Percentiles rank a stretch among this genome's conserved stretches.
Evolutionary conservation across 805 yeast species (phyloP).

Genomic region (Cephaloascus albidus): DNA sequence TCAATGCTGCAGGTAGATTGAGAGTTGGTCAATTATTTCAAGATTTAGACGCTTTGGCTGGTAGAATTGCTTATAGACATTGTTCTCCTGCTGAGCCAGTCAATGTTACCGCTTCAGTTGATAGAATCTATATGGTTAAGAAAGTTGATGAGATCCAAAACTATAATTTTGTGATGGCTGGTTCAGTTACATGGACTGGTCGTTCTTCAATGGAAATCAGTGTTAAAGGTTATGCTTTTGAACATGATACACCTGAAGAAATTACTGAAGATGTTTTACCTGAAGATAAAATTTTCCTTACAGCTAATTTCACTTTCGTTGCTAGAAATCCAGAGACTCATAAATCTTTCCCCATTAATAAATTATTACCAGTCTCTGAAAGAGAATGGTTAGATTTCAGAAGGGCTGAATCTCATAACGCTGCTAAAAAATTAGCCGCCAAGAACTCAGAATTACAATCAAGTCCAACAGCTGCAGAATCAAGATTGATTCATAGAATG

Average conservation of each 20-base stretch:
- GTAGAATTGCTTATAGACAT: slow-evolving; percentile 86
- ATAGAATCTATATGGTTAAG: slow-evolving; percentile 79
- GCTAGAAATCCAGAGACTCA: slow-evolving; percentile 94
- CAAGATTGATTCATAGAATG: slow-evolving; percentile 64
- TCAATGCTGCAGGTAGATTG: slow-evolving; percentile 84
- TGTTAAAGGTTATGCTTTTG: slow-evolving; percentile 77
- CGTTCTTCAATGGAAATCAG: slow-evolving; percentile 92
- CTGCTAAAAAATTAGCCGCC: slow-evolving; percentile 75
- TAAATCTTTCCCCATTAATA: slow-evolving; percentile 78
- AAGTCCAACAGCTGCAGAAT: slow-evolving; percentile 62
- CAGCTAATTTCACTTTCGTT: slow-evolving; percentile 91
- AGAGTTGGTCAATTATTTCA: slow-evolving; percentile 91
- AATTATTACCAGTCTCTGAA: slow-evolving; percentile 65
- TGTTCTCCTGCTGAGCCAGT: slow-evolving; percentile 95
- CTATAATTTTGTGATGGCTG: slow-evolving; percentile 75
- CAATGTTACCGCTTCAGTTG: slow-evolving; percentile 92
- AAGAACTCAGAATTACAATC: slow-evolving; percentile 47
- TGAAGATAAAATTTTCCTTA: slow-evolving; percentile 63
- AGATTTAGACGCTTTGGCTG: slow-evolving; percentile 90
- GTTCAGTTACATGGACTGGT: slow-evolving; percentile 94
- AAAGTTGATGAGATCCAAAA: slow-evolving; percentile 70
- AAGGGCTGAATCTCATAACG: slow-evolving; percentile 84
- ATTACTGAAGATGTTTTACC: slow-evolving; percentile 50
- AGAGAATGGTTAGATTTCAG: slow-evolving; percentile 76
- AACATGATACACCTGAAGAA: slow-evolving; percentile 40